A percentile compares a stretch with the other conserved stretches of the same genome.
phyloP scores from a whole-genome alignment of 2,329 filamentous ascomycete genomes.

The Hymenoscyphus fructigenus region DNA sequence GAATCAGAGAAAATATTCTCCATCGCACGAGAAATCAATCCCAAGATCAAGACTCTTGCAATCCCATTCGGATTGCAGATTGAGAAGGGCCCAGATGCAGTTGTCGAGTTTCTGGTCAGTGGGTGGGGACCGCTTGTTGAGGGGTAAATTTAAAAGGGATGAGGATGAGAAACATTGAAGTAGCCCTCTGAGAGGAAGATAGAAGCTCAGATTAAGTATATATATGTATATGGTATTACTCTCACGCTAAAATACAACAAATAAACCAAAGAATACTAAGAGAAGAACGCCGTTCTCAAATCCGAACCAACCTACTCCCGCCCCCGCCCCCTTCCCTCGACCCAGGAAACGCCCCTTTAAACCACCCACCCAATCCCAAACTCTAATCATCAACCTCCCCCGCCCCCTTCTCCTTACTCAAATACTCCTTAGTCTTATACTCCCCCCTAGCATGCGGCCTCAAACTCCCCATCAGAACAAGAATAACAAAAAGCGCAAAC shows the following conservation, averaged over 20 bases:
- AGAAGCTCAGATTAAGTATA: not conserved
- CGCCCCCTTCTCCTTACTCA: not conserved
- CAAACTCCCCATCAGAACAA: not conserved
- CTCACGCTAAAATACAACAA: not conserved
- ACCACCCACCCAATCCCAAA: not conserved
- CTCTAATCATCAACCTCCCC: not conserved
- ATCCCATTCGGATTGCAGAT: constrained; percentile 55
- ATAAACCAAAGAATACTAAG: not conserved
- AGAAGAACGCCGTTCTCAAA: not conserved
- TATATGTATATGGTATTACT: not conserved
- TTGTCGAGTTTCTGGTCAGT: constrained; percentile 52
- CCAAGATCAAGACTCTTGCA: constrained; percentile 50
- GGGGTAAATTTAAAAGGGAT: not conserved
- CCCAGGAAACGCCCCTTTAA: not conserved
- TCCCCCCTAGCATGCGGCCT: too few relatives aligned
- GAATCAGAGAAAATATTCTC: constrained; percentile 46
- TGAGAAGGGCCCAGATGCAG: constrained; percentile 51
- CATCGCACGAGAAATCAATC: constrained; percentile 45
- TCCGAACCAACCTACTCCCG: not conserved
- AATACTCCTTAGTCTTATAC: not conserved
- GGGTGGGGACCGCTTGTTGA: constrained; percentile 32
- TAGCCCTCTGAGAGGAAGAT: not conserved
- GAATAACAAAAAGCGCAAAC: not conserved
- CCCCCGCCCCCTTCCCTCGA: too few relatives aligned
- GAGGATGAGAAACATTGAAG: not conserved